Evolutionary conservation across 2,329 filamentous ascomycete genomes (phyloP), one percentile per base, ranked within the genome.

Genomic region (Aspergillus sergii): DNA sequence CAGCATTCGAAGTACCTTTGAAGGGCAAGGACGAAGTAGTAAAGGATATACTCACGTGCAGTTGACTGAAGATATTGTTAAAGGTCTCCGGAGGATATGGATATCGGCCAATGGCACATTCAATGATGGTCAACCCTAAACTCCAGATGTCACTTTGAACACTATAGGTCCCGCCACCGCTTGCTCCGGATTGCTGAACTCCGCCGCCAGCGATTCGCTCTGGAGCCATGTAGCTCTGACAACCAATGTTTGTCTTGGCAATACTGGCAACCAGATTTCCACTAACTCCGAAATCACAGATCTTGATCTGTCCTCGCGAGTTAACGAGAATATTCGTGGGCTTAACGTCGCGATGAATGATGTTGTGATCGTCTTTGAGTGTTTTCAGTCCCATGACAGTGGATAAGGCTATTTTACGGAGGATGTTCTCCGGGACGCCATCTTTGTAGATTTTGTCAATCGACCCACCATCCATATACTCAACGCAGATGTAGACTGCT

Each of bases 81-180:
- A 96, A 98, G 1, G 96, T 95, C 78, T 99, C 95, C 0, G 95
- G 94, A 5, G 95, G 94, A 73, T 99, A 99, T 1, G 95, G 95
- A 77, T 99, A 99, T 71, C 90, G 87, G 53, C 95, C 95, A 83
- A 96, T 88, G 28, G 94, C 94, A 77, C 94, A 98, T 79, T 99
- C 95, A 71, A 99, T 96, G 67, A 99, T 91, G 32, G 93, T 96
- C 74, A 99, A 79, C 19, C 95, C 95, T 69, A 99, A 80, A 78
- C 93, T 97, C 95, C 95, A 99, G 64, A 99, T 94, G 75, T 99
- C 95, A 75, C 93, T 97, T 79, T 98, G 95, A 45, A 99, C 95
- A 76, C 92, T 96, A 79, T 99, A 99, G 2, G 94, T 96, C 61
- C 94, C 94, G 63, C 90, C 90, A 61, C 86, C 86, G 63, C 88